Percentiles rank a stretch among this genome's conserved stretches.
Evolutionary conservation across 2,329 filamentous ascomycete species (phyloP).

Genomic region (Trichoderma sp.): DNA sequence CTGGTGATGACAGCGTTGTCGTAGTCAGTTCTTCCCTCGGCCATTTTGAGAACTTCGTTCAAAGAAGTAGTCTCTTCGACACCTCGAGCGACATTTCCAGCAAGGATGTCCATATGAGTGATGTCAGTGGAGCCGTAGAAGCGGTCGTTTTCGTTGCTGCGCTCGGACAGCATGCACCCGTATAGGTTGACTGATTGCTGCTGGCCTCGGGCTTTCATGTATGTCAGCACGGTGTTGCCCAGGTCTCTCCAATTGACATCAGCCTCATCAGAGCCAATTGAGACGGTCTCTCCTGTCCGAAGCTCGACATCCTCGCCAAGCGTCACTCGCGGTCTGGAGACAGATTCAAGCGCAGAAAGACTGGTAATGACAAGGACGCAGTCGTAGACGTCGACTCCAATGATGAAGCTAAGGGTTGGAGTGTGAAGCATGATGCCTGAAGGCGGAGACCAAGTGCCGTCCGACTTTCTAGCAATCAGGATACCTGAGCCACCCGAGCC

Average conservation of each 20-base stretch:
- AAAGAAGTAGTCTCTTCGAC: conserved; percentile 58
- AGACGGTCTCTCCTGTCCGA: conserved; percentile 69
- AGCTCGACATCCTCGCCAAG: conserved; percentile 79
- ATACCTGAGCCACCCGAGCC: conserved; percentile 89
- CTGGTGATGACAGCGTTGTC: conserved; percentile 66
- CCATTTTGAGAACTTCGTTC: conserved; percentile 81
- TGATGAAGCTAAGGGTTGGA: conserved; percentile 80
- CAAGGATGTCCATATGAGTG: conserved; percentile 55
- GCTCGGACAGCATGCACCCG: conserved; percentile 56
- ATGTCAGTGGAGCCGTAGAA: conserved; percentile 52
- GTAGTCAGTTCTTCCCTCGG: conserved; percentile 77
- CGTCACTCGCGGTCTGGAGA: conserved; percentile 75
- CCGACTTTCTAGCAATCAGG: conserved; percentile 76
- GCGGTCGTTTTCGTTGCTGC: conserved; percentile 58
- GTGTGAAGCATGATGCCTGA: conserved; percentile 91
- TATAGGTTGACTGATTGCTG: conserved; percentile 54
- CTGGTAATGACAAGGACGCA: conserved; percentile 93
- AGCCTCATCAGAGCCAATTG: conserved; percentile 51
- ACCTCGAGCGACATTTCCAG: conserved; percentile 54
- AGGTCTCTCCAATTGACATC: conserved; percentile 53
- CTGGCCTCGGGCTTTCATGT: conserved; percentile 58
- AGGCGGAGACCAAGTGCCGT: conserved; percentile 88
- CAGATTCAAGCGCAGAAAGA: conserved; percentile 76
- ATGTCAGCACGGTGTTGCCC: conserved; percentile 55
- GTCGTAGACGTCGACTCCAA: conserved; percentile 93